These are phyloP conservation scores for Rhododendron ovatum DNA, from an alignment of 148 eudicot species.

Conservation along the genomic window DNA sequence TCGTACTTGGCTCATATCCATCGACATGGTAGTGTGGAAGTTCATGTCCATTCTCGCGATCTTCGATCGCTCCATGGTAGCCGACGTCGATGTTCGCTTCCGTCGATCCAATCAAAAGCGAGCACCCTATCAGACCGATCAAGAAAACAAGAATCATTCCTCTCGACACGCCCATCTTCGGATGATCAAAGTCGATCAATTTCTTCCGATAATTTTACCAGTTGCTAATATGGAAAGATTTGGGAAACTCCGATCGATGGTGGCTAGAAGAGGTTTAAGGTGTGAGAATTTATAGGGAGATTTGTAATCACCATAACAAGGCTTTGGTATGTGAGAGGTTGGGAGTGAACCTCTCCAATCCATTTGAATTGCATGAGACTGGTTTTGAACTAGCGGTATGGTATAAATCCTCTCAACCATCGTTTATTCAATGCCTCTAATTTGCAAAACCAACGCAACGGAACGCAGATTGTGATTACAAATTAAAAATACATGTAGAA, in stretches of 20 bases:
- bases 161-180: background rate
- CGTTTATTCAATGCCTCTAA: background rate
- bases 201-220: background rate
- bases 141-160: background rate
- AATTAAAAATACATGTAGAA: background rate
- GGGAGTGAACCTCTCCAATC: constrained; percentile 1
- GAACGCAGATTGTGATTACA: background rate
- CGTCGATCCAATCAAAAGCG: background rate
- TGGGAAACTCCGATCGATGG: background rate
- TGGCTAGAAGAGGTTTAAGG: background rate
- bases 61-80: background rate
- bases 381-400: background rate
- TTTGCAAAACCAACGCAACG: background rate
- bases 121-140: background rate
- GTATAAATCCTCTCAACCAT: background rate
- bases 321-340: background rate
- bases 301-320: background rate
- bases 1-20: background rate
- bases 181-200: background rate
- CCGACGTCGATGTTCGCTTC: background rate
- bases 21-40: background rate
- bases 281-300: constrained; percentile 1
- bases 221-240: background rate
- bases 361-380: background rate
- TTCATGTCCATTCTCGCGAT: background rate